phyloP scores from a whole-genome alignment of 331 rosid species.

The Telfairia occidentalis region DNA sequence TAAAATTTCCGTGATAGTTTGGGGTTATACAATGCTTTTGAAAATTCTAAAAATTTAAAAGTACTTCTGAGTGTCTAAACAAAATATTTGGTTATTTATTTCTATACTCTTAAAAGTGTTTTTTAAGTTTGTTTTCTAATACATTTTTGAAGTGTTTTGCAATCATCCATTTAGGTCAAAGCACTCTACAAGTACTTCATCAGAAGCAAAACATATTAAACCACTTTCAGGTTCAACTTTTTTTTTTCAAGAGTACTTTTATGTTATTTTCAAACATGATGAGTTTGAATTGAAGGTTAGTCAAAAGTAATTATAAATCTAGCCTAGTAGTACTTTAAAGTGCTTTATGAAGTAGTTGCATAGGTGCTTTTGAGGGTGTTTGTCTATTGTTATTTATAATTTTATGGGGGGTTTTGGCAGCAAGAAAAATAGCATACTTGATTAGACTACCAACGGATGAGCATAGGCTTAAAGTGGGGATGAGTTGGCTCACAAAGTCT shows the following conservation, averaged over 20 bases:
- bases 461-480: conserved; percentile 83
- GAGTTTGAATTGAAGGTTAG: no score
- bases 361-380: background rate
- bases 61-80: background rate
- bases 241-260: no score
- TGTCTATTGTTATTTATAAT: background rate
- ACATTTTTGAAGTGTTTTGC: background rate
- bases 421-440: conserved; percentile 90
- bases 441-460: conserved; percentile 87
- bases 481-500: conserved; percentile 85
- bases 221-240: no score
- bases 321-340: no score
- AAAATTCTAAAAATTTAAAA: background rate
- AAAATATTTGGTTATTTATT: background rate
- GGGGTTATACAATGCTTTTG: background rate
- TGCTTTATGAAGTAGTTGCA: no score
- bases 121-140: no score
- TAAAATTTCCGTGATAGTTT: background rate
- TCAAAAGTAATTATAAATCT: no score
- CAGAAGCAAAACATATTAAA: no score
- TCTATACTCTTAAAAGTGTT: background rate
- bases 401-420: conserved; percentile 34
- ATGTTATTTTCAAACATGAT: background rate
- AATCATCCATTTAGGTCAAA: background rate
- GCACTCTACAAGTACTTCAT: no score